Evolutionary conservation across 164 flowering plant genomes (phyloP), one percentile per base, ranked within the genome.

Genomic region (Umbilicus rupestris): DNA sequence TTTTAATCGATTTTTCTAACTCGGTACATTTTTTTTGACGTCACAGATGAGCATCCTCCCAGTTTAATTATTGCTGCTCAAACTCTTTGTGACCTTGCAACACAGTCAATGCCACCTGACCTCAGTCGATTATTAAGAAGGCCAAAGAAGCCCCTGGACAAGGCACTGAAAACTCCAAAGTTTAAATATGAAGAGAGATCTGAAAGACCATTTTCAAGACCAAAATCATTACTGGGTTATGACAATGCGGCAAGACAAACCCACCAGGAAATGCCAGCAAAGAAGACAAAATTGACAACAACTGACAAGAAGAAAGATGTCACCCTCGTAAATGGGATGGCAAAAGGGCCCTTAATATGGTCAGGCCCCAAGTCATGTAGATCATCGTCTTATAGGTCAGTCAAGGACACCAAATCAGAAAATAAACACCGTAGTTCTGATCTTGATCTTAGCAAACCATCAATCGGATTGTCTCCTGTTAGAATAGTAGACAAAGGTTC

Each of bases 11-110:
- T 52, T 9, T 22, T 52, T 52, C 29, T 52, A 22, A 52, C 58
- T 52, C 7, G 30, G 28, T 31, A 17, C 20, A 2, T 33, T n/a
- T n/a, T 41, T 63, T 62, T 24, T 6, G 71, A 64, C 64, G 44
- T 73, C 57, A 62, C 79, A 83, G 90, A 44, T 68, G 78, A 39
- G 39, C 68, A 68, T 66, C 81, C 83, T 62, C 84, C 88, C 20
- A 72, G 72, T 60, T 31, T 76, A 47, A 24, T 81, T 47, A 83
- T 76, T 70, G 97, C 97, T 75, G 97, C 97, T 69, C 86, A 82
- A 72, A 85, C 78, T n/a, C 83, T 89, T 6, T 76, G 50, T 65
- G 85, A 80, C 55, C 75, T 92, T 58, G 81, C 88, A 37, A 72
- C 72, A 17, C 68, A 69, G 42, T 33, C 79, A 19, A 39, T 42